phyloP scores from a whole-genome alignment of 139 green algal species.

The Volvox reticuliferus region DNA sequence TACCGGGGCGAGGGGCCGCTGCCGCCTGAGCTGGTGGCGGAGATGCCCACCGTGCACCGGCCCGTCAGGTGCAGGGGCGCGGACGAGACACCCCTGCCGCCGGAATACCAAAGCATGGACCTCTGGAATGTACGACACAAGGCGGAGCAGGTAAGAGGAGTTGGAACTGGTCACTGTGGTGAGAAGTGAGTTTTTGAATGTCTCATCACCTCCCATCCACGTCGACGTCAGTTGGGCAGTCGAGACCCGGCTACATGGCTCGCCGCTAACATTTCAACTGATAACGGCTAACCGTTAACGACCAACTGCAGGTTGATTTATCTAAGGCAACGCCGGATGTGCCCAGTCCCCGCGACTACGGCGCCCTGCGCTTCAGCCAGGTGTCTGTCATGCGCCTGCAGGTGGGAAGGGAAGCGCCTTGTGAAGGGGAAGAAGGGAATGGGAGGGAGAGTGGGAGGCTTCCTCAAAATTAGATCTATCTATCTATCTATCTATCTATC shows the following conservation, averaged over 20 bases:
- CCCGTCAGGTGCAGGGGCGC: not conserved
- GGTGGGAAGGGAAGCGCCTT: not conserved
- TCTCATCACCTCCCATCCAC: no score
- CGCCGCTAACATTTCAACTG: no score
- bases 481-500: no score
- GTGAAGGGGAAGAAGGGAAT: no score
- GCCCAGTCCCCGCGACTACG: not conserved
- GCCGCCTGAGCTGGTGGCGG: not conserved
- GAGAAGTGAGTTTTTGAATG: no score
- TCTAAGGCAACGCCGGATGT: not conserved
- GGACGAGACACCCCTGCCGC: slow-evolving; percentile 26
- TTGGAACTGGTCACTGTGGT: no score
- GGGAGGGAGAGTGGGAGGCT: no score
- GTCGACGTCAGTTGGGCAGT: no score
- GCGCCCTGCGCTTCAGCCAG: slow-evolving; percentile 15
- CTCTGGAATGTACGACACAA: slow-evolving; percentile 3
- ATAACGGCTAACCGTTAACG: no score
- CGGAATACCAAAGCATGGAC: not conserved
- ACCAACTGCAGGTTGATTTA: no score
- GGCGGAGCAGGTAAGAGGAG: not conserved
- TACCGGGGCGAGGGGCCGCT: slow-evolving; percentile 20
- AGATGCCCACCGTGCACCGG: not conserved
- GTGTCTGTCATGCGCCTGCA: not conserved
- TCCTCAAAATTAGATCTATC: no score
- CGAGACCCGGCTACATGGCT: no score